Percentiles rank a stretch among this genome's conserved stretches.
phyloP scores from a whole-genome alignment of 192 early-diverging fungal species.

The Pilaira anomala region DNA sequence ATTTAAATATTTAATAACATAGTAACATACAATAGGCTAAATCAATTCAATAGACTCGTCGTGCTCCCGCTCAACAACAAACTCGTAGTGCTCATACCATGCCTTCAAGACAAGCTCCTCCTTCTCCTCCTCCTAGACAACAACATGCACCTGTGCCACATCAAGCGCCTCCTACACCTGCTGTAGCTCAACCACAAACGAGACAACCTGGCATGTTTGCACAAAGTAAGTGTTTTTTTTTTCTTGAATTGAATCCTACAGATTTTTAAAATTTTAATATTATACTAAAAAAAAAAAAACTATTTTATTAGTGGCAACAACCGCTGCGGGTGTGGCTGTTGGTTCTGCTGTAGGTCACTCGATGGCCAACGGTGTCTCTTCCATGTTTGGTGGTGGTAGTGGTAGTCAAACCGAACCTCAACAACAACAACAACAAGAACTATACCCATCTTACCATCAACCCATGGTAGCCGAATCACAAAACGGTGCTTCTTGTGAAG shows the following conservation, averaged over 20 bases:
- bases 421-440: conserved; percentile 30
- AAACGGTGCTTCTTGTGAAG: conserved; percentile 50
- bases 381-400: conserved; percentile 18
- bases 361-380: conserved; percentile 34
- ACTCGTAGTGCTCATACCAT: conserved; percentile 48
- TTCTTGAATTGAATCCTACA: too few species aligned
- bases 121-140: conserved; percentile 40
- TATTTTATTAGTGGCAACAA: conserved; percentile 64
- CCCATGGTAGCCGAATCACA: conserved; percentile 27
- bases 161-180: conserved; percentile 39
- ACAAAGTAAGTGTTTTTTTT: conserved; percentile 48
- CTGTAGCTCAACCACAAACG: conserved; percentile 44
- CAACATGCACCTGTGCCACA: conserved; percentile 20
- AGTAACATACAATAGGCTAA: neutral
- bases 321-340: conserved; percentile 90
- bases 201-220: conserved; percentile 74
- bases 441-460: conserved; percentile 34
- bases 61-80: conserved; percentile 43
- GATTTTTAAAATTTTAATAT: too few species aligned
- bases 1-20: neutral
- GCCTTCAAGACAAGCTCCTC: conserved; percentile 56
- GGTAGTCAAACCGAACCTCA: conserved; percentile 42
- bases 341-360: conserved; percentile 75
- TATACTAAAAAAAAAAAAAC: neutral
- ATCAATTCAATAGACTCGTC: conserved; percentile 28